Evolutionary conservation across 2,329 filamentous ascomycete species (phyloP).

Genomic region (Fusarium stilboides): DNA sequence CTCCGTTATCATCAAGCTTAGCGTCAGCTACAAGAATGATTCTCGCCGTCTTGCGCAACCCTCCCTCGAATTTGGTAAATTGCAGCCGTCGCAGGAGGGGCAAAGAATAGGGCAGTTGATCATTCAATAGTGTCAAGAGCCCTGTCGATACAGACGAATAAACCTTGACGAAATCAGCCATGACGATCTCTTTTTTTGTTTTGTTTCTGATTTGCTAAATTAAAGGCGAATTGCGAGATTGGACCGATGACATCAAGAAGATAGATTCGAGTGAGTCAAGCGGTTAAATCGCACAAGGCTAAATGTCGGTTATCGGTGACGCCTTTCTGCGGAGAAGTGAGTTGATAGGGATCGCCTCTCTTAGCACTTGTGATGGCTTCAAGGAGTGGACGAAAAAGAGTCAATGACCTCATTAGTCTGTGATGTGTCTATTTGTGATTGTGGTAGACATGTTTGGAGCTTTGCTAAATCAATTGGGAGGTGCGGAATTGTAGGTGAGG

Average conservation of each 20-base stretch:
- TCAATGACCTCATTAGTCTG: background rate
- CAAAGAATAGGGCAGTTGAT: slow-evolving; percentile 71
- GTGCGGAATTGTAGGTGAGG: background rate
- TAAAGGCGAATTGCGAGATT: background rate
- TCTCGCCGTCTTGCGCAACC: slow-evolving; percentile 60
- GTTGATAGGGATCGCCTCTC: slow-evolving; percentile 13
- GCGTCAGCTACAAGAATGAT: slow-evolving; percentile 57
- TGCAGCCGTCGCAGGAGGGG: slow-evolving; percentile 75
- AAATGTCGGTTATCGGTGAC: slow-evolving; percentile 44
- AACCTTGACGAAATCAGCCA: slow-evolving; percentile 35
- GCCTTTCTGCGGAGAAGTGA: slow-evolving; percentile 19
- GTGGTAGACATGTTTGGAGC: background rate
- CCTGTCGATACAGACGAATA: slow-evolving; percentile 51
- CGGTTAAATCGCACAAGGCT: slow-evolving; percentile 21
- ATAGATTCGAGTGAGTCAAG: background rate
- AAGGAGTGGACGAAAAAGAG: background rate
- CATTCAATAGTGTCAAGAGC: slow-evolving; percentile 64
- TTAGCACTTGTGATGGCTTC: background rate
- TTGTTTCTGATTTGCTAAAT: background rate
- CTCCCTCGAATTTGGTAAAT: slow-evolving; percentile 63
- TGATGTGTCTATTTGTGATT: background rate
- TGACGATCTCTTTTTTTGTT: background rate
- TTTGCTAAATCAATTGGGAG: background rate
- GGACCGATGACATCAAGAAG: background rate
- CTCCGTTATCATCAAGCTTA: background rate